Base-by-base conservation (phyloP, 805 yeast genomes). In the Dipodascus geniculatus region DNA sequence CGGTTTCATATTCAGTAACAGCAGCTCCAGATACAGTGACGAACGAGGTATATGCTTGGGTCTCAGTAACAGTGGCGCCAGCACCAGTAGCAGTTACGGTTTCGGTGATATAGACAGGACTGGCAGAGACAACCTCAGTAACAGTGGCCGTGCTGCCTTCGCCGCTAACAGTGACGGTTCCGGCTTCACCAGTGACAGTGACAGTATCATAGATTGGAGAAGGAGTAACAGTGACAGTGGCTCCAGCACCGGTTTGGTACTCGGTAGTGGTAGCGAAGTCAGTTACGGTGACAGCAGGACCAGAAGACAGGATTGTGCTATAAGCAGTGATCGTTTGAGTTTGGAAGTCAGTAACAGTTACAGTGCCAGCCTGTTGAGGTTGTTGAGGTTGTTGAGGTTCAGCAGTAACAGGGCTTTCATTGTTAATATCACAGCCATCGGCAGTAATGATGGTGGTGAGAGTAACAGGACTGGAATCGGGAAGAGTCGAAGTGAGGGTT, bases 401-500 rank as follows among this genome's bases (percentile, higher is more conserved):
- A 28, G 33, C 9, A 28, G 33, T 28, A 22, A 49, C 42, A n/a
- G 53, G 44, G 2, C 54, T 58, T 24, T 52, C 57, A 17, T 54
- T 56, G 16, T 56, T 54, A 48, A 56, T 53, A 22, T 49, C 49
- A 38, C 60, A 59, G n/a, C 58, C 55, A 31, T 52, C 62, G 17
- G 55, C 58, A 24, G 57, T 57, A 9, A 64, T 55, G 22, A 56
- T 61, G 24, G 63, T 56, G 17, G 64, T 58, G 28, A 58, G 48
- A 3, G 62, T 53, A 24, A 80, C 71, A 1, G 81, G 66, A 53
- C 81, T 85, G 17, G 85, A 83, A 42, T 79, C 75, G 22, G 74
- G 72, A 16, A 81, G 65, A 0, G 74, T 67, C 1, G 66, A 63
- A 4, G 64, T 55, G 28, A 61, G 47, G 47, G 62, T 56, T 1